Evolutionary conservation across 1,139 yeast genomes (phyloP), one percentile per base, ranked within the genome.

Genomic region (Lodderomyces metapsilosis): DNA sequence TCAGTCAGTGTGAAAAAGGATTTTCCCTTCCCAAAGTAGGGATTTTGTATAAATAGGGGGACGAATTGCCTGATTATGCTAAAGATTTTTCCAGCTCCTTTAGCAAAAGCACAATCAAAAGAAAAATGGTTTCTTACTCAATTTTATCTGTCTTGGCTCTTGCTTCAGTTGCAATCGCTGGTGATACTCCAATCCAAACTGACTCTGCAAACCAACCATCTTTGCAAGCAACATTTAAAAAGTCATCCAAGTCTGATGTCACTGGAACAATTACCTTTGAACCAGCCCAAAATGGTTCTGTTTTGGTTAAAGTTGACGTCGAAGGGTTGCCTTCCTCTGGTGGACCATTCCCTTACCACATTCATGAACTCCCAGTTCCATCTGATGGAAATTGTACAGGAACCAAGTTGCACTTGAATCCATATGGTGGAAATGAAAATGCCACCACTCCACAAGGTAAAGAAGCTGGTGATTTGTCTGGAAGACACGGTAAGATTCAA

Each of bases 341-440:
- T 23, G 74, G 74, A 24, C 73, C 74, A 34, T 71, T 69, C 60
- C 53, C 62, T 40, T 71, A 70, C 60, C 76, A 70, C 49, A 59
- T 71, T 37, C 76, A 71, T 52, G 59, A 58, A 42, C 45, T 45
- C 12, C 65, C 69, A 12, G 74, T 71, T 30, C 75, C 74, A 7
- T 38, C 61, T 7, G 54, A 64, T 43, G 75, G 74, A 17, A 62
- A 64, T 53, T 71, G 77, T 56, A 57, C 62, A 27, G 74, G 63
- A 31, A 67, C 76, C 21, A 43, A 44, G 36, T 61, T 47, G 17
- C 74, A 68, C 53, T 66, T 71, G 49, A 61, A 71, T 51, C 76
- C 76, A 31, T 71, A 54, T 58, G 51, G 56, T 39, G 76, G 76
- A 20, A 45, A 52, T 23, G 51, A 51, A 5, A 57, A 54, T 32